Evolutionary conservation across 805 yeast genomes (phyloP).

Genomic region (Nakazawaea ernobii): DNA sequence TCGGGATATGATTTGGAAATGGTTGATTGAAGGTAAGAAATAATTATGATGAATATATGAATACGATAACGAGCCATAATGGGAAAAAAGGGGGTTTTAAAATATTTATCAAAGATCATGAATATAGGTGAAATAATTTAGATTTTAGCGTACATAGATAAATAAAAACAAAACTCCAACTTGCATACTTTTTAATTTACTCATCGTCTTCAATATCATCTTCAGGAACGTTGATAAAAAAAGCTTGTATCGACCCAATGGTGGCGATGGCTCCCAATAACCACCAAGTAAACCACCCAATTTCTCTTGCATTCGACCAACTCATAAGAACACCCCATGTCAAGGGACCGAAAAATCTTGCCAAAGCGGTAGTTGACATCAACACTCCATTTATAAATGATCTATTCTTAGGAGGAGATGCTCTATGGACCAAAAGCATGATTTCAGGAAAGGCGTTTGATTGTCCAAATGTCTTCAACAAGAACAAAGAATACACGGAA

Average conservation of each 20-base stretch:
- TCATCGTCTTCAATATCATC: conserved; percentile 4
- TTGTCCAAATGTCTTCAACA: conserved; percentile 23
- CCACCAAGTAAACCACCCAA: conserved; percentile 15
- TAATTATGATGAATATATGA: not conserved
- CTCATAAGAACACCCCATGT: conserved; percentile 39
- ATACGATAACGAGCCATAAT: conserved; percentile 1
- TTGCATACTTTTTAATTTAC: not conserved
- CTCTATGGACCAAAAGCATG: conserved; percentile 46
- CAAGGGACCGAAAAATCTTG: conserved; percentile 53
- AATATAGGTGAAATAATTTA: not conserved
- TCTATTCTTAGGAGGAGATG: conserved; percentile 46
- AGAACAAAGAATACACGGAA: conserved; percentile 25
- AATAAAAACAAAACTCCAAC: too few species aligned
- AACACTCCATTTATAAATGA: conserved; percentile 57
- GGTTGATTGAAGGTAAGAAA: conserved; percentile 43
- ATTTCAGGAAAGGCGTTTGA: conserved; percentile 49
- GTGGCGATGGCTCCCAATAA: conserved; percentile 5
- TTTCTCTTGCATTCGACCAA: conserved; percentile 5
- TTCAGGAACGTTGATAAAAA: conserved; percentile 8
- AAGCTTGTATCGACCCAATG: conserved; percentile 3
- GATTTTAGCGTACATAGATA: not conserved
- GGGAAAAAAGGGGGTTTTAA: too few species aligned
- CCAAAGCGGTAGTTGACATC: conserved; percentile 46
- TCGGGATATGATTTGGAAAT: conserved; percentile 48
- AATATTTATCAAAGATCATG: too few species aligned